A percentile compares a stretch with the other conserved stretches of the same genome.
phyloP scores from a whole-genome alignment of 768 basidiomycete genomes.

The Leccinum obscurum region DNA sequence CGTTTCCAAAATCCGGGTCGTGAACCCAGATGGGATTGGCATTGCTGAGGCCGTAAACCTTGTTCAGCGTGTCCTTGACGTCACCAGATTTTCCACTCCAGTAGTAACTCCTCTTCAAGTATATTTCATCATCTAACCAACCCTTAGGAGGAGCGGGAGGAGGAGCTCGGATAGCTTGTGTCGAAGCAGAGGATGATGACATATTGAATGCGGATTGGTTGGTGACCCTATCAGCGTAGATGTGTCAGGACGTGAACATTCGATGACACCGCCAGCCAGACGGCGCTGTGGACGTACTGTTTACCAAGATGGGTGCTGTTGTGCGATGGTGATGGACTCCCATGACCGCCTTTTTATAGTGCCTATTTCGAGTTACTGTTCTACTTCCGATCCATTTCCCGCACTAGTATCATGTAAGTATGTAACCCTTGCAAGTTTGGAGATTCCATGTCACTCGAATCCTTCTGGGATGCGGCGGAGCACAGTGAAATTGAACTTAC shows the following conservation, averaged over 20 bases:
- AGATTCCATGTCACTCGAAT: too few relatives aligned
- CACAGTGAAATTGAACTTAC: too few relatives aligned
- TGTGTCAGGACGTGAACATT: background rate
- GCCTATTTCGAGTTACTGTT: too few relatives aligned
- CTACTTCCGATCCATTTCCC: too few relatives aligned
- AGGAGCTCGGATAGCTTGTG: background rate
- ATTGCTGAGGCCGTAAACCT: background rate
- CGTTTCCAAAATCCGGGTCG: too few relatives aligned
- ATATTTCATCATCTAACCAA: background rate
- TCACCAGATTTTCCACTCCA: constrained; percentile 2
- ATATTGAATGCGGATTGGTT: background rate
- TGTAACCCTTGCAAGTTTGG: too few relatives aligned
- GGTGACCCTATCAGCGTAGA: background rate
- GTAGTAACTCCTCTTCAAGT: background rate
- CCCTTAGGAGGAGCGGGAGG: background rate
- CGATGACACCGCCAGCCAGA: too few relatives aligned
- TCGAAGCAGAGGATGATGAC: background rate
- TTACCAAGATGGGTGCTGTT: background rate
- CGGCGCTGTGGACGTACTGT: background rate
- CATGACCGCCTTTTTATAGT: too few relatives aligned
- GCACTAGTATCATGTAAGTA: too few relatives aligned
- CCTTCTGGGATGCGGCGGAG: too few relatives aligned
- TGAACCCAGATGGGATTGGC: too few relatives aligned
- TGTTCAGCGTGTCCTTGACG: background rate
- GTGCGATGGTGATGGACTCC: too few relatives aligned